Percentiles rank a stretch among this genome's conserved stretches.
phyloP scores from a whole-genome alignment of 2,329 filamentous ascomycete genomes.

The Blastomyces percursus region DNA sequence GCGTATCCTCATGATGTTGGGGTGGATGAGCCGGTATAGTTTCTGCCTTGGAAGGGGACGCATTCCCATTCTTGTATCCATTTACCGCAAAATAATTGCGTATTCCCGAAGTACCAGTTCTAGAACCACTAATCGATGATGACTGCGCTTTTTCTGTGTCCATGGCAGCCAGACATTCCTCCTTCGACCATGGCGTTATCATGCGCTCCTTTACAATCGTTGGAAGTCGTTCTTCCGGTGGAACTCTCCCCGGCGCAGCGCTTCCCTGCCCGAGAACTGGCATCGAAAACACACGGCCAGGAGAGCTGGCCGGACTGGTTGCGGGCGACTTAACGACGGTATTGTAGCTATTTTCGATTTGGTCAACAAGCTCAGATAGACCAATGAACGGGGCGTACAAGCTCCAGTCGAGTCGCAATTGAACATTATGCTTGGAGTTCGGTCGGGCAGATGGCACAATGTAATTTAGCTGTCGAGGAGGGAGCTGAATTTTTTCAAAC shows the following conservation, averaged over 20 bases:
- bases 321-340: conserved; percentile 46
- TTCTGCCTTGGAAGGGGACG: conserved; percentile 22
- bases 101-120: conserved; percentile 43
- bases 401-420: conserved; percentile 35
- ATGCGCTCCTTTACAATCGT: conserved; percentile 60
- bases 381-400: conserved; percentile 64
- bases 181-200: conserved; percentile 68
- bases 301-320: conserved; percentile 58
- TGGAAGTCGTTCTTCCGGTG: conserved; percentile 49
- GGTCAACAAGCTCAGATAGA: conserved; percentile 58
- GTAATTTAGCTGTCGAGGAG: conserved; percentile 48
- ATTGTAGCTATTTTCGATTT: conserved; percentile 61
- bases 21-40: conserved; percentile 15
- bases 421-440: conserved; percentile 21
- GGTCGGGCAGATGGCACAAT: conserved; percentile 45
- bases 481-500: conserved; percentile 63
- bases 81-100: conserved; percentile 19
- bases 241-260: conserved; percentile 25
- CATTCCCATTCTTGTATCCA: conserved; percentile 22
- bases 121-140: conserved; percentile 65
- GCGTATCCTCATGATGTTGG: conserved; percentile 14
- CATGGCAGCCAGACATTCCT: conserved; percentile 56
- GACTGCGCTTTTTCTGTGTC: conserved; percentile 58
- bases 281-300: conserved; percentile 52
- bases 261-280: conserved; percentile 47